Evolutionary conservation across 1,284 basidiomycete species (phyloP), one percentile per base, ranked within the genome.

Genomic region (Rugosomyces carneus): DNA sequence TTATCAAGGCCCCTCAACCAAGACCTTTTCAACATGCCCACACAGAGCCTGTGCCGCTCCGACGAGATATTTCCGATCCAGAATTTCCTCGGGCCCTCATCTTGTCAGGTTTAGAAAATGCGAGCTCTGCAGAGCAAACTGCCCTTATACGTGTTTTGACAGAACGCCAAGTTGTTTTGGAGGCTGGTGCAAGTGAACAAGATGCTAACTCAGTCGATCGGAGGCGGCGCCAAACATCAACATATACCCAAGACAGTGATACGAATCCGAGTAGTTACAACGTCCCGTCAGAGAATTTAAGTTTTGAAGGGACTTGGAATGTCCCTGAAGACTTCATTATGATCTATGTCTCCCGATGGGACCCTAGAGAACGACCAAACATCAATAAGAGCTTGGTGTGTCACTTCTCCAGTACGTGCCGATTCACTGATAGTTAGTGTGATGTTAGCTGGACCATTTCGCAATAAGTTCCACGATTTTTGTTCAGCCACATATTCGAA

Each of bases 301-400:
- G 64, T 39, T 64, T 65, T 34, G 69, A 70, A 37, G 65, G 69
- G 20, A 60, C 64, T 0, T 80, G 78, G 71, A 72, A 73, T 45
- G 60, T 89, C n/a, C 86, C 88, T 1, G 70, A 78, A 5, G 76
- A 73, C 1, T 91, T 90, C 57, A 67, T 89, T 27, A 61, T 82
- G 44, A 72, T 90, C 1, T 88, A 84, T 53, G 77, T 91, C 5
- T 86, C 83, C 62, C 72, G 77, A 13, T 64, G 71, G 49, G 75
- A 86, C 59, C 64, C 75, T 0, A 67, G 67, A 41, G 83, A 87
- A 56, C 68, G 81, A 47, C 86, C 87, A 0, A 60, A 66, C 0
- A 73, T 89, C 27, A 71, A 84, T 55, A 76, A 76, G 51, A 72
- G 69, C 45, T 62, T 89, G 59, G 86, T 88, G 59, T 53, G 78